Base-by-base conservation (phyloP, 495 filamentous ascomycete genomes). In the Pyrenula aspistea region DNA sequence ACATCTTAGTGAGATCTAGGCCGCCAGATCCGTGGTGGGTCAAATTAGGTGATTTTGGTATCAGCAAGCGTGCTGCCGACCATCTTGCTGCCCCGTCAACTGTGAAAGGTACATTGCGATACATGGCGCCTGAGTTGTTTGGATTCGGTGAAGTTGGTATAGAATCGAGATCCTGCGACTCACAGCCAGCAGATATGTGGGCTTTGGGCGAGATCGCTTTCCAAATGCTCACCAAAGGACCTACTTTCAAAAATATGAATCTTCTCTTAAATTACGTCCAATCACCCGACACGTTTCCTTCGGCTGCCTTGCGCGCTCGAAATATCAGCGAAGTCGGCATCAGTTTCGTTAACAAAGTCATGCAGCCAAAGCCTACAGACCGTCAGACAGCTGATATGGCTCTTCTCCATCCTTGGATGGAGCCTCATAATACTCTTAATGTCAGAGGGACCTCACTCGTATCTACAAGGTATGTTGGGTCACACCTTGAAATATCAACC, bases 11-110 rank as follows among this genome's bases (percentile, higher is more conserved):
- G 23, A 49, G 49, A 8, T 57, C 47, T 12, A 56, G n/a, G 20
- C 25, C 56, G 23, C 60, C 57, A 1, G 22, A 54, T 12, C 22
- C 55, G 2, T 78, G 73, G 65, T 66, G 64, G 68, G 60, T 67
- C 55, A 74, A 74, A 42, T 58, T 72, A 1, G 62, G 59, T 2
- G 67, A 69, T 48, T 66, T 68, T 54, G 67, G 65, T n/a, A 65
- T 69, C 31, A 63, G 62, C 53, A 66, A 66, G 53, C 56, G 63
- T 0, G 56, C 60, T 23, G 58, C 57, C 23, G 62, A 69, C 24
- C 52, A 12, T 24, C 4, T 24, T 19, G 62, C 50, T 1, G 22
- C 51, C 24, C 36, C 53, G 3, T 57, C 55, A 53, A 57, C 57
- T 12, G 3, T 61, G 20, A 58, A 21, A 23, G 62, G 62, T 2